phyloP scores from a whole-genome alignment of 768 basidiomycete genomes.

The Calocera viscosa region DNA sequence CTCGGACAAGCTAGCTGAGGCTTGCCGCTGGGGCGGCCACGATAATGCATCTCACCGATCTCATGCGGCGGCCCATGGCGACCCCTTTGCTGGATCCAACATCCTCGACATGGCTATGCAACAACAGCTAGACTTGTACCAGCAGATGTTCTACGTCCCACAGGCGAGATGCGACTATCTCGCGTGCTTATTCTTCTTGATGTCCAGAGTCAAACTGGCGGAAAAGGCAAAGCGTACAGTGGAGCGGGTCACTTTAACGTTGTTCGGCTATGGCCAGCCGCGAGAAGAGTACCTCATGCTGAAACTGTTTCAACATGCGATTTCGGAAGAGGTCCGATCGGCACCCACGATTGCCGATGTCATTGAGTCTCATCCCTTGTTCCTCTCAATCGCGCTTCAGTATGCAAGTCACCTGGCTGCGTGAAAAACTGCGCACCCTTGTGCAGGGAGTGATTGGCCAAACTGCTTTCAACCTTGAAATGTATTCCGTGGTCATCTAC shows the following conservation, averaged over 20 bases:
- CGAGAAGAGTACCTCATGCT: conserved; percentile 87
- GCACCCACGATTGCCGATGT: conserved; percentile 51
- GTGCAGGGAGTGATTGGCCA: conserved; percentile 62
- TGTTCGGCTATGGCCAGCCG: conserved; percentile 90
- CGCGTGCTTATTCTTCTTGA: conserved; percentile 54
- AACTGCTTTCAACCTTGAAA: conserved; percentile 73
- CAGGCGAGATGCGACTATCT: conserved; percentile 82
- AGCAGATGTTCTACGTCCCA: conserved; percentile 88
- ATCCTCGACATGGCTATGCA: conserved; percentile 74
- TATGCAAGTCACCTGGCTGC: conserved; percentile 71
- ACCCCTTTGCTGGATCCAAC: conserved; percentile 80
- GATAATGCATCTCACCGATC: conserved; percentile 63
- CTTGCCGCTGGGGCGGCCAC: conserved; percentile 51
- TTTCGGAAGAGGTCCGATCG: conserved; percentile 60
- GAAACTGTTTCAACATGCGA: conserved; percentile 83
- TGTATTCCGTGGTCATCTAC: conserved; percentile 78
- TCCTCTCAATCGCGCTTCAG: conserved; percentile 73
- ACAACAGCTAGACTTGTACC: conserved; percentile 85
- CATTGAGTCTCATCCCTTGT: conserved; percentile 62
- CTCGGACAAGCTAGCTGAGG: conserved; percentile 74
- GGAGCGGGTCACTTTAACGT: conserved; percentile 71
- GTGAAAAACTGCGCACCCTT: conserved; percentile 61
- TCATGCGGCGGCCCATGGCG: conserved; percentile 69
- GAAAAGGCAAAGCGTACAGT: conserved; percentile 69
- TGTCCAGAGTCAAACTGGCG: conserved; percentile 46